Conservation (phyloP, 768 basidiomycete species). For the Suillus variegatus region DNA sequence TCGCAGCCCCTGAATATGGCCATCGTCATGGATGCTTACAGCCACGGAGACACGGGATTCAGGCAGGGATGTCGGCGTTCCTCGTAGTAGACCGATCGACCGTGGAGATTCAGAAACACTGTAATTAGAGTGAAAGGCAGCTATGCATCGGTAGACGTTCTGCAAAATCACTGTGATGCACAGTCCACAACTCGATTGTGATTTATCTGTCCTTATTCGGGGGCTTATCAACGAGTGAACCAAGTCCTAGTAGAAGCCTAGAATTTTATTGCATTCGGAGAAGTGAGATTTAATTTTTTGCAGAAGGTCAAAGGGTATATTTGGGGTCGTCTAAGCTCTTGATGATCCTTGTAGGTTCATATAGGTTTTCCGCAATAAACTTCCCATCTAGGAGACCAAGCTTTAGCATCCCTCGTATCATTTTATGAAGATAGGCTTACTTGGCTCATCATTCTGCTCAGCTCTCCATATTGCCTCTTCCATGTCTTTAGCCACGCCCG, state of each 20-base stretch:
- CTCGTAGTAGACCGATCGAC: conserved; percentile 1
- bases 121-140: background rate
- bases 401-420: background rate
- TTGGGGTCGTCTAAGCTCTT: conserved; percentile 43
- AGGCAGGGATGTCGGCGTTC: background rate
- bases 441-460: conserved; percentile 77
- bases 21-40: background rate
- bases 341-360: conserved; percentile 42
- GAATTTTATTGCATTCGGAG: background rate
- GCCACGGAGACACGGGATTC: background rate
- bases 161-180: background rate
- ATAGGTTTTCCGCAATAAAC: conserved; percentile 41
- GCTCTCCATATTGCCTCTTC: conserved; percentile 71
- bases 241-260: background rate
- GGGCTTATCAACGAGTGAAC: background rate
- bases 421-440: conserved; percentile 37
- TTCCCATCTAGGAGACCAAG: conserved; percentile 39
- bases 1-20: background rate
- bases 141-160: background rate
- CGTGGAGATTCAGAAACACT: background rate
- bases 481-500: conserved; percentile 66
- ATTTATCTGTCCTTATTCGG: background rate
- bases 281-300: background rate
- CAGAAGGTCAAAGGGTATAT: conserved; percentile 12
- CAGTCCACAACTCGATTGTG: background rate